A percentile compares a stretch with the other conserved stretches of the same genome.
phyloP scores from a whole-genome alignment of 2,329 filamentous ascomycete genomes.

The Byssothecium circinans region DNA sequence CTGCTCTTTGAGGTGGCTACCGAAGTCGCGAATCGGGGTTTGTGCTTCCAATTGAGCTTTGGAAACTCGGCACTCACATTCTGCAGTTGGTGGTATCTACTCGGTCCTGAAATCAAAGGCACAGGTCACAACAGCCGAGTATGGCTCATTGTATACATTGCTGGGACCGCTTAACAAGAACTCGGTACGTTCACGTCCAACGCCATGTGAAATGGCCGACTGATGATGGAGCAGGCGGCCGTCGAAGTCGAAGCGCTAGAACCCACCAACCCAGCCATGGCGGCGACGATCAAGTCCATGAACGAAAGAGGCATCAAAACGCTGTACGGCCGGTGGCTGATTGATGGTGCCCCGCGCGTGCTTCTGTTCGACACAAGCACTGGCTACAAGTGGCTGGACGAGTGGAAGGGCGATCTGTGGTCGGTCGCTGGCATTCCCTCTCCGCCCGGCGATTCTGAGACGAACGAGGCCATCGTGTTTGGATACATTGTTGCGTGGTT shows the following conservation, averaged over 20 bases:
- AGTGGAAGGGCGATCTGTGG: slow-evolving; percentile 98
- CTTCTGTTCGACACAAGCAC: slow-evolving; percentile 94
- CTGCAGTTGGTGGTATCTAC: slow-evolving; percentile 91
- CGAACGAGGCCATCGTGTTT: slow-evolving; percentile 96
- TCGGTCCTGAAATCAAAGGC: slow-evolving; percentile 99
- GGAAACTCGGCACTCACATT: slow-evolving; percentile 15
- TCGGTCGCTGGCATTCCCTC: slow-evolving; percentile 90
- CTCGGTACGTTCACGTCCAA: slow-evolving; percentile 64
- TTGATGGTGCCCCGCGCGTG: slow-evolving; percentile 92
- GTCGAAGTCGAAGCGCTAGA: slow-evolving; percentile 95
- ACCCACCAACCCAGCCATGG: slow-evolving; percentile 76
- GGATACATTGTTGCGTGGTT: slow-evolving; percentile 98
- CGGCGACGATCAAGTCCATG: slow-evolving; percentile 88
- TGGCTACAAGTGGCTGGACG: slow-evolving; percentile 85
- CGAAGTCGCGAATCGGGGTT: slow-evolving; percentile 95
- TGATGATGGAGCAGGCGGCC: slow-evolving; percentile 66
- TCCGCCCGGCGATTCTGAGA: slow-evolving; percentile 87
- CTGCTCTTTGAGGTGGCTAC: slow-evolving; percentile 96
- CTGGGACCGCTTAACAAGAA: slow-evolving; percentile 91
- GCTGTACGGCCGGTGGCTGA: slow-evolving; percentile 94
- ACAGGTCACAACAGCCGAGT: slow-evolving; percentile 94
- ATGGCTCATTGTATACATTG: slow-evolving; percentile 95
- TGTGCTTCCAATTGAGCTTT: slow-evolving; percentile 11
- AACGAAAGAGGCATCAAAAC: slow-evolving; percentile 86
- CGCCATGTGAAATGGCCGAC: slow-evolving; percentile 15